Percentiles rank a stretch among this genome's conserved stretches.
Evolutionary conservation across 345 rosid species (phyloP).

Genomic region (Rubroshorea leprosula): DNA sequence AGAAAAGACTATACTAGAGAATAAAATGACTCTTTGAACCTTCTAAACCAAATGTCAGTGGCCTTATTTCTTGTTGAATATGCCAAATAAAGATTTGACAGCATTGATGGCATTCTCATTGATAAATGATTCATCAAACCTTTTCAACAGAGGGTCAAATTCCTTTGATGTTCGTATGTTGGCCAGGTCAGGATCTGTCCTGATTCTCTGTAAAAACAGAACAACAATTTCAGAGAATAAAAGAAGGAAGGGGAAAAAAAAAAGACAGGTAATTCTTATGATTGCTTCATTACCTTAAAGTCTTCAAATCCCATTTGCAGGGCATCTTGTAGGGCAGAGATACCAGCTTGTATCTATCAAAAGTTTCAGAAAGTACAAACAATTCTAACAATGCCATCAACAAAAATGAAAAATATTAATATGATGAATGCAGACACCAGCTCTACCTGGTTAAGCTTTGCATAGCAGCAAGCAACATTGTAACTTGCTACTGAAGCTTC

Average conservation of each 20-base stretch:
- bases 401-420: neutral
- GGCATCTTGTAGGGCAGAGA: conserved; percentile 91
- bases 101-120: conserved; percentile 91
- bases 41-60: conserved; percentile 18
- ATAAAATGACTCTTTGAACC: neutral
- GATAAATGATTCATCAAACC: conserved; percentile 91
- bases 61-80: conserved; percentile 59
- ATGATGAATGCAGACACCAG: neutral
- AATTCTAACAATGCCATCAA: neutral
- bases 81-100: conserved; percentile 86
- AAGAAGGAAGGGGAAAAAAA: neutral
- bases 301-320: conserved; percentile 75
- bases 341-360: conserved; percentile 70
- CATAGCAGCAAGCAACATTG: conserved; percentile 92
- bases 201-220: conserved; percentile 56
- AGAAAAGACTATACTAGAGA: neutral
- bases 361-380: neutral
- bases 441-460: conserved; percentile 78
- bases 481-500: conserved; percentile 85
- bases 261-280: neutral
- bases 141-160: conserved; percentile 66
- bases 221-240: conserved; percentile 8
- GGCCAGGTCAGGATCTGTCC: conserved; percentile 77
- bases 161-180: conserved; percentile 56
- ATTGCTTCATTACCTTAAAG: conserved; percentile 53